Evolutionary conservation across 768 basidiomycete species (phyloP).

Genomic region (Phaffia tasmanica): DNA sequence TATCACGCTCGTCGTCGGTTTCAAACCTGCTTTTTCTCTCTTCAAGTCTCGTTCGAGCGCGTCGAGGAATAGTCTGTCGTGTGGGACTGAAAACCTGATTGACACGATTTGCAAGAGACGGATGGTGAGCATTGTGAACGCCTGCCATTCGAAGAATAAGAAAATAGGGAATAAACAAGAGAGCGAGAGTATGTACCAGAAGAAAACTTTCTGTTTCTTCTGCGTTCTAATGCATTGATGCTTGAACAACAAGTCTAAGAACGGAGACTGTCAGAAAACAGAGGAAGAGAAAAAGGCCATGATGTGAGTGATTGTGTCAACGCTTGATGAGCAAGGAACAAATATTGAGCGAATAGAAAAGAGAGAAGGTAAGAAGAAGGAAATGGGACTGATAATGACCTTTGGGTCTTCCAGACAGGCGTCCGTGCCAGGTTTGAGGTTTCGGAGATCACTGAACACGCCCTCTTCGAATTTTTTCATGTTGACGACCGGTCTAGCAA

Average conservation of each 20-base stretch:
- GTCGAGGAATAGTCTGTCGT: conserved; percentile 91
- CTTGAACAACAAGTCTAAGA: conserved; percentile 87
- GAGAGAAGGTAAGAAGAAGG: not conserved
- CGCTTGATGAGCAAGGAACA: too few relatives aligned
- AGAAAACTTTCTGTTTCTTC: conserved; percentile 99
- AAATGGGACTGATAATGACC: conserved; percentile 42
- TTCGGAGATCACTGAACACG: conserved; percentile 82
- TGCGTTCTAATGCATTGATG: conserved; percentile 94
- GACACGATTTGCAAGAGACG: not conserved
- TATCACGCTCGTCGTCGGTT: conserved; percentile 57
- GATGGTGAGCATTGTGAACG: not conserved
- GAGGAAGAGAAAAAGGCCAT: not conserved
- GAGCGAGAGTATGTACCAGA: conserved; percentile 53
- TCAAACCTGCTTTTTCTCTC: conserved; percentile 75
- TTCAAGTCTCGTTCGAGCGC: conserved; percentile 93
- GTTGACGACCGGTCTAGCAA: conserved; percentile 76
- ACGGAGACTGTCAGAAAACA: conserved; percentile 54
- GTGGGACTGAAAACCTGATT: conserved; percentile 85
- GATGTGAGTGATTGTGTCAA: too few relatives aligned
- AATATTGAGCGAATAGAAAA: not conserved
- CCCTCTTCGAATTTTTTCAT: conserved; percentile 98
- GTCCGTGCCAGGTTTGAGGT: conserved; percentile 85
- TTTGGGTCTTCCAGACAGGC: conserved; percentile 94
- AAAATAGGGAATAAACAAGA: not conserved
- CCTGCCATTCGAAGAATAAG: not conserved